Conservation (phyloP, 495 filamentous ascomycete species). For the Neurospora sp. region DNA sequence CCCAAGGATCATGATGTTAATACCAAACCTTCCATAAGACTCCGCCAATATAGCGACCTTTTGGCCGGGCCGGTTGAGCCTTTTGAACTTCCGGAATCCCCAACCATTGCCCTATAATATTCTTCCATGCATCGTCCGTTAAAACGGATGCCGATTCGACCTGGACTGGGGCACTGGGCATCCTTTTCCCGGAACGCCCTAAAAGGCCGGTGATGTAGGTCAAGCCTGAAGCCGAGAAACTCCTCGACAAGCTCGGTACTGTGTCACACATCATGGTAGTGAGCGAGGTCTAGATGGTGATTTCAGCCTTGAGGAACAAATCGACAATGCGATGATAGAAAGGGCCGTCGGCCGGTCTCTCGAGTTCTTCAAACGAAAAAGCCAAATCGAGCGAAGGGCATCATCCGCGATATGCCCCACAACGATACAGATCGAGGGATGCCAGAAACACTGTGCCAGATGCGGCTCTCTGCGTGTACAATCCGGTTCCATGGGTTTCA, state of each 20-base stretch:
- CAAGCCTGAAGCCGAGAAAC: background rate
- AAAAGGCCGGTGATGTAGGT: background rate
- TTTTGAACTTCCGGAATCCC: background rate
- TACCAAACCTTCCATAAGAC: background rate
- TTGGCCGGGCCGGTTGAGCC: background rate
- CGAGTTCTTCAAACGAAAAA: background rate
- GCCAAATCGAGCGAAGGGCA: background rate
- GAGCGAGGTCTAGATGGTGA: background rate
- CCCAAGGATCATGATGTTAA: background rate
- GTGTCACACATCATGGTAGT: background rate
- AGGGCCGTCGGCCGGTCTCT: background rate
- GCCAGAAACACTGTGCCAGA: background rate
- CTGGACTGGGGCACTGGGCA: background rate
- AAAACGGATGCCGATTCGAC: background rate
- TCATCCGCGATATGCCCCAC: background rate
- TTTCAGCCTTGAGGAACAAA: background rate
- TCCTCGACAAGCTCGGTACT: background rate
- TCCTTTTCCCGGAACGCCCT: background rate
- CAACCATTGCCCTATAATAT: background rate
- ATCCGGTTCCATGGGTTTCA: background rate
- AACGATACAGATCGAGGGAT: background rate
- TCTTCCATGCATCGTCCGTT: background rate
- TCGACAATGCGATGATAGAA: background rate
- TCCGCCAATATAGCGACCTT: background rate
- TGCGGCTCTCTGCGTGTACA: background rate